These are phyloP conservation scores for Gracilaria vermiculophylla DNA, from an alignment of 23 red algal genomes.

Conservation along the genomic window DNA sequence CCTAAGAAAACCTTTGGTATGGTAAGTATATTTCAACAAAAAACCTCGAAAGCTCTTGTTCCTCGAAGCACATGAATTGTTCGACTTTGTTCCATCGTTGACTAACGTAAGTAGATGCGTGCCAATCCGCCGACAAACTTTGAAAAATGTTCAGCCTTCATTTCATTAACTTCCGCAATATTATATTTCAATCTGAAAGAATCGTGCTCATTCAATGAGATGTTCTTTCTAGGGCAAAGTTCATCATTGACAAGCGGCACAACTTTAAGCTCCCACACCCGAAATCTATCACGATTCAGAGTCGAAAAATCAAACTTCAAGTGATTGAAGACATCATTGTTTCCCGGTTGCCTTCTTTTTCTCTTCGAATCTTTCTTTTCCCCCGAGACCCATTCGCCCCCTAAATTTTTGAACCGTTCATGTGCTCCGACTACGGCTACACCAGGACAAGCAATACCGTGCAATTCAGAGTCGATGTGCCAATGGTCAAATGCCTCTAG, in stretches of 20 bases:
- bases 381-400: background rate
- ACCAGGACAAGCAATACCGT: background rate
- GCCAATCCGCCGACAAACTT: constrained; percentile 34
- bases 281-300: background rate
- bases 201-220: constrained; percentile 23
- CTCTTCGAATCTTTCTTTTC: background rate
- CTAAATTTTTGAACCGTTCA: background rate
- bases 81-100: background rate
- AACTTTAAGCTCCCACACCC: constrained; percentile 23
- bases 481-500: constrained; percentile 6
- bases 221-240: background rate
- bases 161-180: constrained; percentile 9
- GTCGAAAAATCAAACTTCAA: constrained; percentile 18
- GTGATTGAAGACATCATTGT: constrained; percentile 2
- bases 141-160: constrained; percentile 15
- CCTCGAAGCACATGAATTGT: background rate
- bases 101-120: constrained; percentile 17
- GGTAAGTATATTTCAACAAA: too few species aligned
- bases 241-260: constrained; percentile 38
- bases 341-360: background rate
- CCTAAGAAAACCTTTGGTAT: too few species aligned
- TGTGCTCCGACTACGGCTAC: constrained; percentile 20
- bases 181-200: constrained; percentile 35
- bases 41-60: too few species aligned
- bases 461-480: constrained; percentile 39